Percentiles rank a stretch among this genome's conserved stretches.
These are phyloP conservation scores for Stagonosporopsis vannaccii DNA, from an alignment of 2,329 filamentous ascomycete genomes.

Conservation along the genomic window DNA sequence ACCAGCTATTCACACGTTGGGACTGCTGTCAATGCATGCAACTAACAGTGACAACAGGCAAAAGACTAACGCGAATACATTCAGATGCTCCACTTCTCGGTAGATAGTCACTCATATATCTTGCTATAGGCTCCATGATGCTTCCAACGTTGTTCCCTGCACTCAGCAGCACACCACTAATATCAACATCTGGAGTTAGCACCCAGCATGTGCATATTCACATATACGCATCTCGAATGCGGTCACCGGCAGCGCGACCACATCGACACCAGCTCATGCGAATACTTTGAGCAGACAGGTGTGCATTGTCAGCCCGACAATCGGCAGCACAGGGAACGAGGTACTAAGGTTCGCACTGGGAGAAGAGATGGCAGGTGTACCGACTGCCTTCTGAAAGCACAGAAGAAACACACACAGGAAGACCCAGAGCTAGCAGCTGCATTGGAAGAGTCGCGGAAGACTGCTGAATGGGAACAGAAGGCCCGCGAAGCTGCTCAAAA, in stretches of 20 bases:
- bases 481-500: background rate
- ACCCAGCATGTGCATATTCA: slow-evolving; percentile 33
- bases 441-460: background rate
- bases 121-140: background rate
- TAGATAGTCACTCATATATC: slow-evolving; percentile 3
- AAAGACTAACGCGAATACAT: slow-evolving; percentile 11
- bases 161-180: background rate
- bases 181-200: background rate
- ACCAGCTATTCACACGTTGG: slow-evolving; percentile 19
- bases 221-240: slow-evolving; percentile 28
- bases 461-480: background rate
- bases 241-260: slow-evolving; percentile 30
- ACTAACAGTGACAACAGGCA: slow-evolving; percentile 13
- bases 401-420: background rate
- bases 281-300: slow-evolving; percentile 19
- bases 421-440: slow-evolving; percentile 2
- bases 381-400: slow-evolving; percentile 16
- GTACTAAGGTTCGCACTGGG: slow-evolving; percentile 18
- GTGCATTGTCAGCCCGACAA: slow-evolving; percentile 31
- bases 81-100: slow-evolving; percentile 13
- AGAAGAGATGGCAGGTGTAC: slow-evolving; percentile 27
- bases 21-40: slow-evolving; percentile 11
- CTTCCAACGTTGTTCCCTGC: background rate
- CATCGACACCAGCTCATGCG: slow-evolving; percentile 25
- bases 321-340: slow-evolving; percentile 19